phyloP scores from a whole-genome alignment of 208 protist species.

The Endotrypanum monterogeii region DNA sequence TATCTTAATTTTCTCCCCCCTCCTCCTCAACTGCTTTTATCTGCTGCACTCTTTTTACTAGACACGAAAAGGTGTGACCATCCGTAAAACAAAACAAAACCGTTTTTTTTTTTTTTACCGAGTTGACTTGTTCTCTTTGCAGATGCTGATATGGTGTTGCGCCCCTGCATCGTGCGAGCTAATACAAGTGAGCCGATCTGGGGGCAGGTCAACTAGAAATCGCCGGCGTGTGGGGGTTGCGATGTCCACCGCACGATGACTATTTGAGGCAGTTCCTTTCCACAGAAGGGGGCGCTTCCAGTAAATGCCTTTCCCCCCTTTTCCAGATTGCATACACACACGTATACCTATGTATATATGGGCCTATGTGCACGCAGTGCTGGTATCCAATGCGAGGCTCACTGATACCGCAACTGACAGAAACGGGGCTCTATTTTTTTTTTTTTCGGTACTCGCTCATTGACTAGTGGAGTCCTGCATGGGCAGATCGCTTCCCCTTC shows the following conservation, averaged over 20 bases:
- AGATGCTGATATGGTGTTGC: background rate
- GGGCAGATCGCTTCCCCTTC: no score
- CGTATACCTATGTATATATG: background rate
- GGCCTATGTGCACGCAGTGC: background rate
- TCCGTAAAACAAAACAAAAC: background rate
- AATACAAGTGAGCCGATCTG: background rate
- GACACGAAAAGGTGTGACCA: background rate
- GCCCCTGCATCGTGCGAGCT: no score
- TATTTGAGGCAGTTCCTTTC: no score
- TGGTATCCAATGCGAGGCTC: background rate
- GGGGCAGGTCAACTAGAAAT: background rate
- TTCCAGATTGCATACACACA: background rate
- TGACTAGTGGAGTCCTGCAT: no score
- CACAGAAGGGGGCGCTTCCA: background rate
- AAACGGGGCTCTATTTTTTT: background rate
- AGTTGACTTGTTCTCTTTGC: background rate
- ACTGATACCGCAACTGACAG: background rate
- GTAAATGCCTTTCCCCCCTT: background rate
- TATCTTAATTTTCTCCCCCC: conserved; percentile 13
- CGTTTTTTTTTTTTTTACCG: background rate
- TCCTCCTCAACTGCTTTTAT: conserved; percentile 22
- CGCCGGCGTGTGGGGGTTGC: background rate
- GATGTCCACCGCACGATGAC: background rate
- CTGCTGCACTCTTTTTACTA: conserved; percentile 6
- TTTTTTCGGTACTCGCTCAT: no score